Evolutionary conservation across 2,329 filamentous ascomycete species (phyloP), one percentile per base, ranked within the genome.

Genomic region (Aspergillus piperis): DNA sequence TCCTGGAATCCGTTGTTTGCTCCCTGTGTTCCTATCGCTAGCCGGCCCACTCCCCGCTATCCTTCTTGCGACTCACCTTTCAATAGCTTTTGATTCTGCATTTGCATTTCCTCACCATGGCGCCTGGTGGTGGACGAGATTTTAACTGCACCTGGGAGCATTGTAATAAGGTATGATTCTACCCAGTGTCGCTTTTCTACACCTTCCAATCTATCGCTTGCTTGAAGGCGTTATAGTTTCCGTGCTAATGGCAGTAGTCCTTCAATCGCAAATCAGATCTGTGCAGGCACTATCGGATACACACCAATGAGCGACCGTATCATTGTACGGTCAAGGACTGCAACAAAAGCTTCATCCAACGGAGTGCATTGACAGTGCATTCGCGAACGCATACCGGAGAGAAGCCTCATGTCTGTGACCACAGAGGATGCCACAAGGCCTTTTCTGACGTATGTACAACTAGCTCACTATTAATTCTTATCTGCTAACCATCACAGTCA

Each of bases 191-290:
- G 7, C 25, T 48, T n/a, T 51, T 8, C 17, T 19, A 19, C 21
- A 41, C 10, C 11, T 27, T 23, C 23, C 51, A 23, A 13, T 39
- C 27, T 30, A 27, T 48, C 13, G 32, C 42, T 32, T 52, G 32
- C 47, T 49, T 32, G 21, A 53, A 51, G n/a, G 44, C 41, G 21
- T 36, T 58, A 38, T 54, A 39, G 30, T 42, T 55, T 30, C 58
- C 17, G 30, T 27, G 23, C 61, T 23, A 50, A 51, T 39, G 7
- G 15, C 32, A 21, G 11, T 64, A 81, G 78, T 78, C 77, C 5
- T 81, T 81, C 72, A 80, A 80, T 73, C 77, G 78, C 70, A 81
- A 81, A 61, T 81, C 78, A 21, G 78, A 81, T 68, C 73, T 81
- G 42, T 77, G 77, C 66, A 73, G 78, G 62, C 78, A 81, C 65